A percentile compares a stretch with the other conserved stretches of the same genome.
Conservation (phyloP, 2,329 filamentous ascomycete genomes). For the Fusarium paranaense region DNA sequence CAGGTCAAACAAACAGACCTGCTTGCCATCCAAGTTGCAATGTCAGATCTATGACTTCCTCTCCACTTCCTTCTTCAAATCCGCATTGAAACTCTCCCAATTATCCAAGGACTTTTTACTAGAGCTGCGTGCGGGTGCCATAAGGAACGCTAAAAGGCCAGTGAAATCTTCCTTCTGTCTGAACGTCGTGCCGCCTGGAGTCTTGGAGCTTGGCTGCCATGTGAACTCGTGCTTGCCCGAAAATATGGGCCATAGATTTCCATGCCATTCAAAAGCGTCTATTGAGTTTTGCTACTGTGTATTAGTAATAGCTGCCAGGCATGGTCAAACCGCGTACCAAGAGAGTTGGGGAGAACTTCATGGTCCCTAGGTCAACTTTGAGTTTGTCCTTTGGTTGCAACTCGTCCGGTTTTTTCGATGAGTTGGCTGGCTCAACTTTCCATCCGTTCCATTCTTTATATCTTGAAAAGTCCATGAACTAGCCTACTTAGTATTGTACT, state of each 20-base stretch:
- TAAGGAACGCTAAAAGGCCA: constrained; percentile 7
- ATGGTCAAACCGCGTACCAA: neutral
- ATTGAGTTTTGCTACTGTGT: neutral
- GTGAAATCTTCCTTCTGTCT: constrained; percentile 7
- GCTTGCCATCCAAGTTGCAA: neutral
- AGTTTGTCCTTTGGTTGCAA: constrained; percentile 1
- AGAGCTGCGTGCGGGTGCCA: neutral
- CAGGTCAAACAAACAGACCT: neutral
- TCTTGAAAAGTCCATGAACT: constrained; percentile 9
- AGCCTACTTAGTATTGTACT: rapidly evolving
- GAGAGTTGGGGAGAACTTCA: constrained; percentile 10
- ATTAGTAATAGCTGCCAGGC: neutral
- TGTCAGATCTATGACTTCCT: neutral
- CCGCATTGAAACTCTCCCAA: constrained; percentile 1
- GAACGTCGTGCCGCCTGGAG: neutral
- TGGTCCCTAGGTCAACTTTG: neutral
- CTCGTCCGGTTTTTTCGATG: neutral
- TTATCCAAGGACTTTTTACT: neutral
- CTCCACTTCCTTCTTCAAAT: constrained; percentile 17
- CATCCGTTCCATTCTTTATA: constrained; percentile 19
- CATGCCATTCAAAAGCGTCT: constrained; percentile 6
- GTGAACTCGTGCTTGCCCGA: constrained; percentile 11
- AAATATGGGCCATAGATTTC: constrained; percentile 3
- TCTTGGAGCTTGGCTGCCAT: constrained; percentile 16
- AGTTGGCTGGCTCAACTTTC: neutral